Evolutionary conservation across 2,329 filamentous ascomycete species (phyloP).

Genomic region (Chaetoscypha palmicola): DNA sequence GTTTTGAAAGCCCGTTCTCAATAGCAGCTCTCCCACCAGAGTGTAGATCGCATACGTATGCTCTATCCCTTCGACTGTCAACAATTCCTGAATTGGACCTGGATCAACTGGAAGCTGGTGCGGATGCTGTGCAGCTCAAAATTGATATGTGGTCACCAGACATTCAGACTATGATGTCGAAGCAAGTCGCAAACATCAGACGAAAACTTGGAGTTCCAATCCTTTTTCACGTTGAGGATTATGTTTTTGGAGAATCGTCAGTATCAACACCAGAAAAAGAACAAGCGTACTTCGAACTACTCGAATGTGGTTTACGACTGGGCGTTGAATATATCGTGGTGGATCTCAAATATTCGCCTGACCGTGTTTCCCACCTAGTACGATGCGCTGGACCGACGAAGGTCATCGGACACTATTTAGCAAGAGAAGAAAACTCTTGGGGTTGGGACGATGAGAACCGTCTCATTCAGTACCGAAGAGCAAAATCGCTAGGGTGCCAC

Average conservation of each 20-base stretch:
- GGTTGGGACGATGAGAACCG: conserved; percentile 45
- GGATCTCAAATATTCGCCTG: conserved; percentile 48
- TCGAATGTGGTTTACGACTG: conserved; percentile 57
- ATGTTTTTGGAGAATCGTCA: conserved; percentile 24
- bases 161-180: conserved; percentile 43
- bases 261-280: conserved; percentile 22
- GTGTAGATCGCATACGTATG: conserved; percentile 57
- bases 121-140: conserved; percentile 53
- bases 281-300: conserved; percentile 46
- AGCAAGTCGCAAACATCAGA: conserved; percentile 50
- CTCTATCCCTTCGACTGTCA: conserved; percentile 54
- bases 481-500: conserved; percentile 45
- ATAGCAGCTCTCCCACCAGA: conserved; percentile 52
- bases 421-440: conserved; percentile 28
- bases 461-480: conserved; percentile 43
- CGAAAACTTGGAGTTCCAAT: conserved; percentile 50
- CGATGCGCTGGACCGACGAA: conserved; percentile 43
- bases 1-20: conserved; percentile 53
- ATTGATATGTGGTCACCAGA: conserved; percentile 50
- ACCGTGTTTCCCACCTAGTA: conserved; percentile 39
- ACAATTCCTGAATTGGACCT: conserved; percentile 47
- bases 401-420: conserved; percentile 45
- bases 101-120: conserved; percentile 48
- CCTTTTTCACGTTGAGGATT: conserved; percentile 50
- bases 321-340: conserved; percentile 59